Evolutionary conservation across 768 basidiomycete species (phyloP).

Genomic region (Kwoniella europaea): DNA sequence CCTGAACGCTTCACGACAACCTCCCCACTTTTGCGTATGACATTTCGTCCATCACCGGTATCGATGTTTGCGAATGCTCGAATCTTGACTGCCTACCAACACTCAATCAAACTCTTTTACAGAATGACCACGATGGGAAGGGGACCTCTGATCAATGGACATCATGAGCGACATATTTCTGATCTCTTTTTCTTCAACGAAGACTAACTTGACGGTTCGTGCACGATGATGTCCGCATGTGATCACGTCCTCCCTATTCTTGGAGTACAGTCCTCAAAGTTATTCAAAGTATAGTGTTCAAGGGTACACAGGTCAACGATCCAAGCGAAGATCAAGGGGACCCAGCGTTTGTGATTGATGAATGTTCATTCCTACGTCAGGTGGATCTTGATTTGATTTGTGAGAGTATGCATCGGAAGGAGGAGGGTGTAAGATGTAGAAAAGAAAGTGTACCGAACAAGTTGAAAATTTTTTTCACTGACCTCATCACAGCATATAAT

Average conservation of each 20-base stretch:
- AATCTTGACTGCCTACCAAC: too few species aligned
- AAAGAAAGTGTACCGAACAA: not conserved
- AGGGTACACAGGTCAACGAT: not conserved
- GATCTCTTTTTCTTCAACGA: not conserved
- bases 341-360: not conserved
- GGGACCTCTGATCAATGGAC: not conserved
- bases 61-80: too few species aligned
- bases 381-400: not conserved
- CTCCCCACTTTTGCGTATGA: not conserved
- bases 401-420: not conserved
- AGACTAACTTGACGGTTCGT: not conserved
- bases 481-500: not conserved
- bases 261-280: too few species aligned
- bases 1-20: not conserved
- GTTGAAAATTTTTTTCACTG: not conserved
- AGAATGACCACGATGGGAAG: too few species aligned
- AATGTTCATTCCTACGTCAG: not conserved
- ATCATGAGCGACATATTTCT: not conserved
- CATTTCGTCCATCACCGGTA: too few species aligned
- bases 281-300: not conserved
- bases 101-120: too few species aligned
- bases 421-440: not conserved
- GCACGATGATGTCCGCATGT: not conserved
- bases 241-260: not conserved
- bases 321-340: conserved; percentile 6